Evolutionary conservation across 2,329 filamentous ascomycete species (phyloP), one percentile per base, ranked within the genome.

Genomic region (Apiospora malaysiana): DNA sequence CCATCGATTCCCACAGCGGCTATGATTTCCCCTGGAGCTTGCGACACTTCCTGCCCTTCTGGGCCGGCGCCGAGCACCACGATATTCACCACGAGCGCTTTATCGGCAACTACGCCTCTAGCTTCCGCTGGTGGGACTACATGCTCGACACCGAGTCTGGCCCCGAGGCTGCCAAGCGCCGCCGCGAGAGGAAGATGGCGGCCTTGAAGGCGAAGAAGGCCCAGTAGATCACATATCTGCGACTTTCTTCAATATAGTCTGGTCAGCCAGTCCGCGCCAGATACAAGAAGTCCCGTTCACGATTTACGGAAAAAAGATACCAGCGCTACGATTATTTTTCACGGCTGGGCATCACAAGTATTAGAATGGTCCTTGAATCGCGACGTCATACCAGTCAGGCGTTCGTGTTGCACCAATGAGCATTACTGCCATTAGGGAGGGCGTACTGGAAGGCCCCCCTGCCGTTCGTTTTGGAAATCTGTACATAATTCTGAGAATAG

Each of bases 81-180:
- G 96, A 99, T 79, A 86, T 94, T 63, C 96, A 99, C 85, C 96
- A 99, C 85, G 96, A 99, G 87, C 94, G 94, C 81, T 99, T 99
- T 85, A 94, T 99, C 74, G 96, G 96, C 77, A 99, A 99, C 87
- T 99, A 98, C 82, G 87, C 95, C 68, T 97, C 94, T 80, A 97
- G 94, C 87, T 99, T 99, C 90, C 90, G 95, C 82, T 99, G 96
- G 96, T 99, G 96, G 96, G 96, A 99, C 85, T 97, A 93, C 82
- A 82, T 91, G 77, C 88, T 98, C 76, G 95, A 98, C 83, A 99
- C 96, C 73, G 95, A 99, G 88, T 94, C 94, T 74, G 94, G 93
- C 69, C 90, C 93, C 47, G 95, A 97, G 83, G 94, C 95, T 51
- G 89, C 92, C 77, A 95, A 94, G 90, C 89, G 88, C 80, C 91